A percentile compares a stretch with the other conserved stretches of the same genome.
Conservation (phyloP, 2,329 filamentous ascomycete genomes). For the Grosmannia penicillata region DNA sequence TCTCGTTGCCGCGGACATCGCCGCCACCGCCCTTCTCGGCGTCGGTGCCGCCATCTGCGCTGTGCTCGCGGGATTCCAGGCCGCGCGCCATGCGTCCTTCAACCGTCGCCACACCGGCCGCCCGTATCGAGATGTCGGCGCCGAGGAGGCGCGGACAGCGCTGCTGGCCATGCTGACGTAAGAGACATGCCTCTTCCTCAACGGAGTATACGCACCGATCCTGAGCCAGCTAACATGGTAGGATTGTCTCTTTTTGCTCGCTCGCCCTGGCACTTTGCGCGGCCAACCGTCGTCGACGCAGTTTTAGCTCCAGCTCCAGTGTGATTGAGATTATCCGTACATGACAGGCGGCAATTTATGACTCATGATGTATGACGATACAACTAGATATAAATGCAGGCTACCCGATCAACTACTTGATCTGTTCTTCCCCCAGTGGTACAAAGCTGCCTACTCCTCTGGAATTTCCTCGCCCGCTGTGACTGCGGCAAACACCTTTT, state of each 20-base stretch:
- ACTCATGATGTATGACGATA: too few species aligned
- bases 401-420: not conserved
- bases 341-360: too few species aligned
- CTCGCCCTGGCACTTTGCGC: conserved; percentile 1
- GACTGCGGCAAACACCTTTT: conserved; percentile 1
- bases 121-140: conserved; percentile 7
- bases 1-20: conserved; percentile 1
- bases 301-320: conserved; percentile 4
- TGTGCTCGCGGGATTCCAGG: conserved; percentile 9
- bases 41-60: conserved; percentile 7
- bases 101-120: not conserved
- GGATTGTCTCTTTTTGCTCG: conserved; percentile 5
- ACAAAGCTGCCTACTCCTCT: too few species aligned
- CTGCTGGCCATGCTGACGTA: conserved; percentile 5
- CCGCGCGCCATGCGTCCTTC: conserved; percentile 6
- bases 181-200: not conserved
- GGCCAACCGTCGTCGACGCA: not conserved
- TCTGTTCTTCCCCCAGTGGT: not conserved
- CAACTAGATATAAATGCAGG: too few species aligned
- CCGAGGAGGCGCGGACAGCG: not conserved
- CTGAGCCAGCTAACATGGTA: not conserved
- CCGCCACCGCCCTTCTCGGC: conserved; percentile 2
- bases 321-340: conserved; percentile 10
- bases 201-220: not conserved
- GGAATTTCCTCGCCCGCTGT: conserved; percentile 1